These are phyloP conservation scores for Sporothrix variecibatus DNA, from an alignment of 2,329 filamentous ascomycete species.

Conservation along the genomic window DNA sequence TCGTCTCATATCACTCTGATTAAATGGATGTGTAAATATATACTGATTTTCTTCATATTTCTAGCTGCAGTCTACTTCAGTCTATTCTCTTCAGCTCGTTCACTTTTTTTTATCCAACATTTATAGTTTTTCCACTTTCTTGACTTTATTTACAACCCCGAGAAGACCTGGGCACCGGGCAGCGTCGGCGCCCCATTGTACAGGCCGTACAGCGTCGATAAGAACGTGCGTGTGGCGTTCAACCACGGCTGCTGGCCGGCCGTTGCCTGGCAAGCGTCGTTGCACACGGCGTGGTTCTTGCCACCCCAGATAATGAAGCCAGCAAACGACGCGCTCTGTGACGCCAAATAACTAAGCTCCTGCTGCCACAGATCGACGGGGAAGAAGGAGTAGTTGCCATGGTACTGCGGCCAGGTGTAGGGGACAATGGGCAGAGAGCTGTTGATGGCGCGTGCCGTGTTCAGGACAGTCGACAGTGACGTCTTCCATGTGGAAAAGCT, in stretches of 20 bases:
- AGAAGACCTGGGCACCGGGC: conserved; percentile 15
- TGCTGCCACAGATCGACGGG: conserved; percentile 22
- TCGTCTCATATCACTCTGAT: too few species aligned
- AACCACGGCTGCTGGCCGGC: conserved; percentile 28
- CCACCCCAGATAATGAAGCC: conserved; percentile 26
- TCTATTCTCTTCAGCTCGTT: neutral
- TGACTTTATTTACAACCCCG: neutral
- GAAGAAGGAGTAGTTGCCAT: conserved; percentile 27
- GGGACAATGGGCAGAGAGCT: conserved; percentile 21
- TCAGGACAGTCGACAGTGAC: neutral
- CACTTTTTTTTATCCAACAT: too few species aligned
- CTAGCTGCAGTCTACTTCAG: neutral
- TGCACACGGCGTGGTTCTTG: conserved; percentile 27
- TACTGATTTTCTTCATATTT: neutral
- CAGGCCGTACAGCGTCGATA: conserved; percentile 24
- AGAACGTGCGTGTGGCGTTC: conserved; percentile 19
- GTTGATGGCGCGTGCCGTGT: conserved; percentile 13
- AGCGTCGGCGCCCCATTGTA: neutral
- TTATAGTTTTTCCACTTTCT: neutral
- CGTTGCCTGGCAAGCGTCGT: conserved; percentile 25
- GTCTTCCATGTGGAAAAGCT: conserved; percentile 22
- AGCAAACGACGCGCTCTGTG: neutral
- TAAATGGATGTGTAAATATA: neutral
- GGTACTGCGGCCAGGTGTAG: conserved; percentile 28
- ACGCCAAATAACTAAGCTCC: conserved; percentile 15